Evolutionary conservation across 441 rosid genomes (phyloP).

Genomic region (Populus tomentosa): DNA sequence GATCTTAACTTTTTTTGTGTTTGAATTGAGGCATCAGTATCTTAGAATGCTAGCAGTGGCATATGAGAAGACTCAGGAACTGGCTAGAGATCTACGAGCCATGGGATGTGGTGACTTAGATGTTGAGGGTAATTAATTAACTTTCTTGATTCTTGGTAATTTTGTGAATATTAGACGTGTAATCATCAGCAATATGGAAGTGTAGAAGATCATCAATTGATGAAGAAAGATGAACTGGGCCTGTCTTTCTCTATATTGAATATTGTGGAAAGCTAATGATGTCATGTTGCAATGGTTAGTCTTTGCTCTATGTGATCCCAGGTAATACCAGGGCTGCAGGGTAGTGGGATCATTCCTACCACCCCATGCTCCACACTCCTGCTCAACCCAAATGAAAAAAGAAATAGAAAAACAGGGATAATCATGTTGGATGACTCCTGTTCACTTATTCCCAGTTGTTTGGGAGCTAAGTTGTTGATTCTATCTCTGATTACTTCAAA

Average conservation of each 20-base stretch:
- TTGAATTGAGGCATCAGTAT: no score
- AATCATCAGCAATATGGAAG: background rate
- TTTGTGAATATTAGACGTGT: conserved; percentile 1
- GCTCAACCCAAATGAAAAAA: background rate
- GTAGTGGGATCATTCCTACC: background rate
- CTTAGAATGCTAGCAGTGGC: no score
- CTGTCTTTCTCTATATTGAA: conserved; percentile 7
- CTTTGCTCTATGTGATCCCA: background rate
- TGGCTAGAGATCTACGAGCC: no score
- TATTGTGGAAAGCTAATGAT: background rate
- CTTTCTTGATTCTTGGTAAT: conserved; percentile 10
- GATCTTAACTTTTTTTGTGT: no score
- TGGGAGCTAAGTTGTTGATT: conserved; percentile 7
- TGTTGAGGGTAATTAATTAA: conserved; percentile 73
- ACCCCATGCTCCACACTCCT: background rate
- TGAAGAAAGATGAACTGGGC: background rate
- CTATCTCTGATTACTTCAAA: background rate
- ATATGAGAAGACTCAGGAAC: no score
- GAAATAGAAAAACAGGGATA: background rate
- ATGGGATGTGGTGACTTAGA: conserved; percentile 99
- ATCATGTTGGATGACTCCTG: conserved; percentile 1
- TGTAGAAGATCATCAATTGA: background rate
- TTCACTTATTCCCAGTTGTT: background rate
- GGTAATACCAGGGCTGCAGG: background rate
- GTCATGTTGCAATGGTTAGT: background rate